A percentile compares a stretch with the other conserved stretches of the same genome.
phyloP scores from a whole-genome alignment of 768 basidiomycete species.

The Russula dissimulans region DNA sequence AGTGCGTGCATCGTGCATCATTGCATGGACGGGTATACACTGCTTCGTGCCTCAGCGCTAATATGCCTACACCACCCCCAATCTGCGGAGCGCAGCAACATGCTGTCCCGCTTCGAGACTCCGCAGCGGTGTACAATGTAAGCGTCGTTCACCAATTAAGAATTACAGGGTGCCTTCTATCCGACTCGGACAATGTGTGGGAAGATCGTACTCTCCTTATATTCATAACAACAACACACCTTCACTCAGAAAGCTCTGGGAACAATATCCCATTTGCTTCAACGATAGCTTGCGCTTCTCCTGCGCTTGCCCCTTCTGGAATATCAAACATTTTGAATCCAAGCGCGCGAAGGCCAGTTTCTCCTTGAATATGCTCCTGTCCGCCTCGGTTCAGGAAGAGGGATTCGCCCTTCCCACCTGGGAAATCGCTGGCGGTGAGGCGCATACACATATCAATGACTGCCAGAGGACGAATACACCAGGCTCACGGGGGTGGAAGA shows the following conservation, averaged over 20 bases:
- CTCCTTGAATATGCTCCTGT: constrained; percentile 29
- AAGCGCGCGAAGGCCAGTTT: constrained; percentile 9
- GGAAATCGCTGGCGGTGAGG: constrained; percentile 41
- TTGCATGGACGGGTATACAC: too few species aligned
- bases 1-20: too few species aligned
- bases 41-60: too few species aligned
- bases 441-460: background rate
- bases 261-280: constrained; percentile 10
- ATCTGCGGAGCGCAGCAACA: too few species aligned
- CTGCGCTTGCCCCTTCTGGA: background rate
- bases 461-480: background rate
- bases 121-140: too few species aligned
- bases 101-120: too few species aligned
- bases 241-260: background rate
- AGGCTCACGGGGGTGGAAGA: constrained; percentile 42
- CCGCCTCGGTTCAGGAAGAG: constrained; percentile 33
- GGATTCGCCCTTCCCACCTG: constrained; percentile 35
- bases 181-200: too few species aligned
- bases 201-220: too few species aligned
- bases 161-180: too few species aligned
- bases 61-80: too few species aligned
- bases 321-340: constrained; percentile 15
- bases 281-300: constrained; percentile 3
- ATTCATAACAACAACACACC: too few species aligned
- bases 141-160: too few species aligned